Evolutionary conservation across 225 moss, liverwort and hornwort species (phyloP).

Genomic region (Pseudisothecium myosuroides): DNA sequence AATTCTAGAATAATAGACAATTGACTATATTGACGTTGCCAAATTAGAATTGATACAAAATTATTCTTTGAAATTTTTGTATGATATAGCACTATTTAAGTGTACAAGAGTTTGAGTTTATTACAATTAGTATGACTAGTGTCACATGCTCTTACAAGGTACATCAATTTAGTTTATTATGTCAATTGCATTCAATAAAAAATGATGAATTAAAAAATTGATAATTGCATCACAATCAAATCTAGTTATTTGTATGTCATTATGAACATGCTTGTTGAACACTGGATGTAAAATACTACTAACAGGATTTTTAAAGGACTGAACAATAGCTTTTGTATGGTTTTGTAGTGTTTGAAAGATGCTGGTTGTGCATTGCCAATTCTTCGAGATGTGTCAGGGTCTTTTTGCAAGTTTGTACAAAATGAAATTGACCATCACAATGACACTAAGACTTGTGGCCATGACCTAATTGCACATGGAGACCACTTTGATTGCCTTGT

Average conservation of each 20-base stretch:
- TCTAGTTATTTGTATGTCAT: background rate
- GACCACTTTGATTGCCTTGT: conserved; percentile 54
- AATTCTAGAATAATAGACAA: background rate
- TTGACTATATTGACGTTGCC: background rate
- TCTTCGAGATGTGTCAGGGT: conserved; percentile 1
- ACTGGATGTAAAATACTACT: background rate
- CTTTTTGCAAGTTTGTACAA: conserved; percentile 4
- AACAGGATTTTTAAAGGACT: background rate
- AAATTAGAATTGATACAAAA: background rate
- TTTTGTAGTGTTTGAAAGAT: conserved; percentile 40
- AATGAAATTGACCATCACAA: conserved; percentile 5
- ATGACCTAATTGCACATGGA: conserved; percentile 41
- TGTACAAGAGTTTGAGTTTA: background rate
- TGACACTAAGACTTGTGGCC: conserved; percentile 26
- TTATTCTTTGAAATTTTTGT: background rate
- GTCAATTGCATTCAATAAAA: background rate
- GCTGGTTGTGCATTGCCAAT: conserved; percentile 41
- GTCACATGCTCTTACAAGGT: background rate
- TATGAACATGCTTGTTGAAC: background rate
- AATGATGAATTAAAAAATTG: background rate
- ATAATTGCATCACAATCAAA: background rate
- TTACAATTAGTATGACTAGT: background rate
- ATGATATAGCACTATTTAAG: background rate
- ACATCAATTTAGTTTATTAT: background rate
- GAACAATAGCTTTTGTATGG: background rate